Base-by-base conservation (phyloP, 768 basidiomycete species). In the Ephemerocybe angulata region DNA sequence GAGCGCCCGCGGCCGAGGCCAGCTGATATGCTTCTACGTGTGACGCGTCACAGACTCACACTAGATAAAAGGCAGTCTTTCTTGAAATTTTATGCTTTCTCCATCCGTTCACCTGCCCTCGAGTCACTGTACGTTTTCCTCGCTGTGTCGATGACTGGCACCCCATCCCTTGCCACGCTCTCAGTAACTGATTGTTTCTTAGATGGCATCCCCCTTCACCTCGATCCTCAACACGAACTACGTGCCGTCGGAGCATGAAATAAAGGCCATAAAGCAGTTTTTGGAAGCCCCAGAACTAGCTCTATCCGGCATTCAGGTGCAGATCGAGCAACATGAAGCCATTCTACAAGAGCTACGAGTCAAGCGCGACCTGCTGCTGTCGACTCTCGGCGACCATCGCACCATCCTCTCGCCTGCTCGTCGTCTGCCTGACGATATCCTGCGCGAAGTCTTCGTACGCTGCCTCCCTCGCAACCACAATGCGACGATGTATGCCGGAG, bases 381-480 rank as follows among this genome's bases (percentile, higher is more conserved):
- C 7, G 21, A 43, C 12, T 2, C 19, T 48, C 28, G 7, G 17
- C 2, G 25, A 24, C 15, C 27, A 48, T 17, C 25, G 46, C 7
- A 5, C 27, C 24, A 4, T 30, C 3, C 19, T 29, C 3, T 30
- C 29, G 15, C 29, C 54, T 43, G 15, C 53, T 25, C 21, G 42
- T 22, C 37, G 47, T 8, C 33, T 59, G 46, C 40, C 44, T 27
- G 29, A 33, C n/a, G 42, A 46, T 22, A 42, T 59, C 11, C 52
- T 59, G 12, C 46, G 47, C 15, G 46, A 56, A 37, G 50, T 59
- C 3, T 59, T 56, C 25, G 22, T 19, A n/a, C 46, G 53, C 21
- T 59, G 58, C 27, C 58, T 59, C 8, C 58, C 58, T 15, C 17
- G 29, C 12, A 42, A 17, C 21, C 46, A 28, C 50, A 56, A 56